Base-by-base conservation (phyloP, 257 asterid species). In the Penstemon barbatus region DNA sequence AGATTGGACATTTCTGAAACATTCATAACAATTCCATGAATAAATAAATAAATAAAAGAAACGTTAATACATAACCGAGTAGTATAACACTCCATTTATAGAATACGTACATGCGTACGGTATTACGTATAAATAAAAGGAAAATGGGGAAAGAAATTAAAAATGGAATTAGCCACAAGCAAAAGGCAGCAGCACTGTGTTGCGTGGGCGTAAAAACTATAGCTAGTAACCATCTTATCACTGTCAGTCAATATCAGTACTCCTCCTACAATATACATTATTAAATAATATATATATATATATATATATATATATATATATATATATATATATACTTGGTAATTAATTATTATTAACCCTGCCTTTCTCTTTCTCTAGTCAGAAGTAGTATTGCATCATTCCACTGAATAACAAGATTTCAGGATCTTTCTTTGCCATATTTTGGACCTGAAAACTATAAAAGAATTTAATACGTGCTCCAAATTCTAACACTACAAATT, bases 221-320 rank as follows among this genome's bases (percentile, higher is more conserved):
- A 44, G 57, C 77, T 71, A 76, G 74, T 82, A 80, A 83, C 95
- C 91, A 77, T 91, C 93, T 82, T 76, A 60, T 85, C 95, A 81
- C 48, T 80, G 78, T 65, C 84, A 68, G 69, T 4, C 46, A 18
- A 25, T 38, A 40, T 46, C 36, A 19, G 48, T 13, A 57, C 68
- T 33, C 1, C 33, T 25, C 33, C 2, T 25, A 25, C 33, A 25
- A 25, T 25, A 25, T 25, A 25, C 33, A 25, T 25, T 25, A 25
- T 1, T 1, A 1, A 25, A 25, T 25, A 25, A 25, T 12, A 46
- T 3, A 5, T 45, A 1, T 52, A 1, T 52, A 18, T 49, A 5
- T 7, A 10, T 12, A 46, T 3, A 5, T 45, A 1, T 52, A 1
- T 52, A 18, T 49, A 5, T 7, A 10, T 12, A 46, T 3, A 5